A percentile compares a stretch with the other conserved stretches of the same genome.
These are phyloP conservation scores for Xylaria sp. DNA, from an alignment of 2,329 filamentous ascomycete genomes.

Conservation along the genomic window DNA sequence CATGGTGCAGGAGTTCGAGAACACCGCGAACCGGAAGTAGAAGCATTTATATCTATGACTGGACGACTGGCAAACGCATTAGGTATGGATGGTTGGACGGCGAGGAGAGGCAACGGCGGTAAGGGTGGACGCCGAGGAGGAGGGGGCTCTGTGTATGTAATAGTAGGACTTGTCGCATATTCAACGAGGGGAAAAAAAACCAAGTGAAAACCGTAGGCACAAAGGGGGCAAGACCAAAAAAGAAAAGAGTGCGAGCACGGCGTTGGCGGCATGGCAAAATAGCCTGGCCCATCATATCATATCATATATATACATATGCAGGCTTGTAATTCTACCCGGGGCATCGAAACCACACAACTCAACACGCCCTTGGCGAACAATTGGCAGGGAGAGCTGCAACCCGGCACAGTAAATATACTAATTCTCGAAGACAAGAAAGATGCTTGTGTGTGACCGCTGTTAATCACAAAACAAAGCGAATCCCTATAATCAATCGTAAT, in stretches of 20 bases:
- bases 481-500: no score
- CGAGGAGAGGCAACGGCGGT: neutral
- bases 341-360: neutral
- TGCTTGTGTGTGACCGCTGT: no score
- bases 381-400: no score
- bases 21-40: conserved; percentile 31
- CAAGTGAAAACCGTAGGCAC: neutral
- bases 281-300: conserved; percentile 10
- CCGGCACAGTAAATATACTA: no score
- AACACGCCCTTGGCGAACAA: no score
- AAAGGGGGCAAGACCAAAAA: conserved; percentile 1
- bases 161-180: no score
- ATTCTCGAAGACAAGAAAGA: no score
- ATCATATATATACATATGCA: conserved; percentile 3
- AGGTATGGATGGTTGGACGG: neutral
- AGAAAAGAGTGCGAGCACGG: conserved; percentile 18
- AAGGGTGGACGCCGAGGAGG: neutral
- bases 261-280: conserved; percentile 14
- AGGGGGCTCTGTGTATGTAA: neutral
- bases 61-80: no score
- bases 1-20: conserved; percentile 39
- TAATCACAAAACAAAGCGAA: no score
- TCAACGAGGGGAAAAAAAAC: no score
- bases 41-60: neutral
- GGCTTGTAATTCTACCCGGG: conserved; percentile 10